Percentiles rank a stretch among this genome's conserved stretches.
phyloP scores from a whole-genome alignment of 2,329 filamentous ascomycete species.

The Cladorrhinum sp. region DNA sequence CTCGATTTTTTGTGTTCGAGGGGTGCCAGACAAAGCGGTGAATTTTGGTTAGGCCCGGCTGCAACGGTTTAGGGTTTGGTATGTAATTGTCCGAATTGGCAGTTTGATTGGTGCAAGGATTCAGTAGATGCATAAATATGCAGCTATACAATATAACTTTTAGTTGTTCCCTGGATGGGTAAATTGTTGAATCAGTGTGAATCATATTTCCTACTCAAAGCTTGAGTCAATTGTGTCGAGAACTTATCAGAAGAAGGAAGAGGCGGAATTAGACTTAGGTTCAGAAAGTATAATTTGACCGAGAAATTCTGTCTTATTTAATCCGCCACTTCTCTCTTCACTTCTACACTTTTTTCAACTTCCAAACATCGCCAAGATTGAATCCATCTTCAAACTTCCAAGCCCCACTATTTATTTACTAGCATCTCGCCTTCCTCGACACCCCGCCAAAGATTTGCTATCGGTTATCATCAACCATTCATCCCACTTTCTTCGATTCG shows the following conservation, averaged over 20 bases:
- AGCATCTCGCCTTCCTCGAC: neutral
- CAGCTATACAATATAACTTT: neutral
- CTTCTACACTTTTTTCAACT: neutral
- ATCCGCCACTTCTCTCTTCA: neutral
- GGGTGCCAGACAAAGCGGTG: constrained; percentile 19
- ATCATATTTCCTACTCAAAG: neutral
- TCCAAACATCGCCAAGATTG: neutral
- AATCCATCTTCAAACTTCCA: neutral
- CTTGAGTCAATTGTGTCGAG: neutral
- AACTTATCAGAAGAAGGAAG: neutral
- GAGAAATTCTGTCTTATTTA: neutral
- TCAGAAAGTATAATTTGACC: neutral
- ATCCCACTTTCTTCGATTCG: constrained; percentile 1
- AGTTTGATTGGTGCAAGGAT: neutral
- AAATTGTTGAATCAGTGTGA: constrained; percentile 1
- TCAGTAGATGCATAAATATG: constrained; percentile 9
- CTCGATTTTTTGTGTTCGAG: constrained; percentile 29
- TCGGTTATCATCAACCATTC: constrained; percentile 4
- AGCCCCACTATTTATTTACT: neutral
- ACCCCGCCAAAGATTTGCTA: constrained; percentile 7
- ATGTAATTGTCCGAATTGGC: constrained; percentile 10
- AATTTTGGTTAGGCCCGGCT: constrained; percentile 17
- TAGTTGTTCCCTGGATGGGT: neutral
- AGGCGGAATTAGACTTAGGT: neutral
- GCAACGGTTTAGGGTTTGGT: constrained; percentile 27